phyloP scores from a whole-genome alignment of 306 rosid genomes.

The barrel medic (Medicago truncatula) region DNA sequence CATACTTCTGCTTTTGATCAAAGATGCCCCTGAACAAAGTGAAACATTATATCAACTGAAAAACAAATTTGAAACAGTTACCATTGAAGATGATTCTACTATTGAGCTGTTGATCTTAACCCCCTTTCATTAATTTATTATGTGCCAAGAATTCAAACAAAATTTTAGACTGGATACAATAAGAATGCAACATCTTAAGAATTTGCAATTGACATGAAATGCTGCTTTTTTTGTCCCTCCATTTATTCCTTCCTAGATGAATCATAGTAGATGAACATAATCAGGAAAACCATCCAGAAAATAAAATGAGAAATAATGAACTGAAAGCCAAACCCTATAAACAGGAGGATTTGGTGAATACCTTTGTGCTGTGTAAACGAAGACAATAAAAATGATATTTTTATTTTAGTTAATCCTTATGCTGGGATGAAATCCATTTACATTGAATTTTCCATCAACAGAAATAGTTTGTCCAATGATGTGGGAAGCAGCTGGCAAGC shows the following conservation, averaged over 20 bases:
- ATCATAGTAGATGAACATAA: background rate
- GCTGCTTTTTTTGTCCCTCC: background rate
- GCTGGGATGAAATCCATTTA: conserved; percentile 34
- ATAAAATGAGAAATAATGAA: too few species aligned
- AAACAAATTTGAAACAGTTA: conserved; percentile 39
- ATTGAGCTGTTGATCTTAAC: background rate
- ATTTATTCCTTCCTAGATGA: conserved; percentile 2
- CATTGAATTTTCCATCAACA: conserved; percentile 19
- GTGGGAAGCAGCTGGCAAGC: conserved; percentile 7
- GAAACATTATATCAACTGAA: conserved; percentile 45
- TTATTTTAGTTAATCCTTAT: background rate
- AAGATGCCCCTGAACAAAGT: conserved; percentile 40
- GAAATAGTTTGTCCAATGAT: background rate
- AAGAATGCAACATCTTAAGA: background rate
- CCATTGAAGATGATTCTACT: conserved; percentile 39
- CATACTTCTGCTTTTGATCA: too few species aligned
- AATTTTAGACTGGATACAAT: background rate
- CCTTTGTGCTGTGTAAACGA: too few species aligned
- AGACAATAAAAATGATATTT: too few species aligned
- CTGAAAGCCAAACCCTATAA: too few species aligned
- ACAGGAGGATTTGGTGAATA: too few species aligned
- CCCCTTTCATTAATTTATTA: too few species aligned
- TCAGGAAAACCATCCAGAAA: too few species aligned
- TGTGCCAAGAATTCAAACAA: background rate
- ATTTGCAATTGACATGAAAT: background rate